A percentile compares a stretch with the other conserved stretches of the same genome.
phyloP scores from a whole-genome alignment of 2,329 filamentous ascomycete species.

The Lachnellula cervina region DNA sequence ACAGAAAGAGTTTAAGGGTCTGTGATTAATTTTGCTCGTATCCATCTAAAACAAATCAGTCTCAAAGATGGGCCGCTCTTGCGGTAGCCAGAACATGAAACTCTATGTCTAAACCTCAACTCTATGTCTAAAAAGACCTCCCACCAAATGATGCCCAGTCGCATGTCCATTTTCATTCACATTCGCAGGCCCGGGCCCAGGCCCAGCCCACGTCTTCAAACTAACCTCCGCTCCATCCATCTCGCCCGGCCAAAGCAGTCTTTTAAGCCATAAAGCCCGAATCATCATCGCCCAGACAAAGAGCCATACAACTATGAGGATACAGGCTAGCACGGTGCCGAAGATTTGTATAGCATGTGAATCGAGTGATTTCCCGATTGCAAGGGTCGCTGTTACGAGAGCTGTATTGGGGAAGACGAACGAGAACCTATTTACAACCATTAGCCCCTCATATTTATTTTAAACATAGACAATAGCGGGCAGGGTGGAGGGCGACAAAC shows the following conservation, averaged over 20 bases:
- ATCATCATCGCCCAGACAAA: conserved; percentile 68
- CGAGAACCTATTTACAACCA: conserved; percentile 57
- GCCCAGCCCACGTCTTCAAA: conserved; percentile 8
- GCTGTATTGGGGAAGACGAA: conserved; percentile 50
- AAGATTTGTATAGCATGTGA: conserved; percentile 58
- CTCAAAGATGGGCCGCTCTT: too few relatives aligned
- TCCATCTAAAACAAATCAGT: too few relatives aligned
- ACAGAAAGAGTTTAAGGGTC: too few relatives aligned
- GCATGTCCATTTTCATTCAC: background rate
- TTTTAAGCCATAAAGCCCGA: conserved; percentile 56
- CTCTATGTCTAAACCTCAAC: too few relatives aligned
- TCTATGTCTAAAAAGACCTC: too few relatives aligned
- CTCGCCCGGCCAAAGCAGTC: conserved; percentile 68
- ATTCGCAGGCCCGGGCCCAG: too few relatives aligned
- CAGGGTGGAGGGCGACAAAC: conserved; percentile 51
- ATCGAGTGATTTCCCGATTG: conserved; percentile 59
- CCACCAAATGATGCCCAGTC: background rate
- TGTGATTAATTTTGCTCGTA: too few relatives aligned
- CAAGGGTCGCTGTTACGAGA: conserved; percentile 62
- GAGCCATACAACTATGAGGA: conserved; percentile 63
- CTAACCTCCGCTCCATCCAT: conserved; percentile 13
- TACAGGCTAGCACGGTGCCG: conserved; percentile 62
- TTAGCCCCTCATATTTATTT: background rate
- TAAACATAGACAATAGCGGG: background rate
- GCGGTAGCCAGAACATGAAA: too few relatives aligned